A percentile compares a stretch with the other conserved stretches of the same genome.
Conservation (phyloP, 179 eudicot species). For the Silene vulgaris region DNA sequence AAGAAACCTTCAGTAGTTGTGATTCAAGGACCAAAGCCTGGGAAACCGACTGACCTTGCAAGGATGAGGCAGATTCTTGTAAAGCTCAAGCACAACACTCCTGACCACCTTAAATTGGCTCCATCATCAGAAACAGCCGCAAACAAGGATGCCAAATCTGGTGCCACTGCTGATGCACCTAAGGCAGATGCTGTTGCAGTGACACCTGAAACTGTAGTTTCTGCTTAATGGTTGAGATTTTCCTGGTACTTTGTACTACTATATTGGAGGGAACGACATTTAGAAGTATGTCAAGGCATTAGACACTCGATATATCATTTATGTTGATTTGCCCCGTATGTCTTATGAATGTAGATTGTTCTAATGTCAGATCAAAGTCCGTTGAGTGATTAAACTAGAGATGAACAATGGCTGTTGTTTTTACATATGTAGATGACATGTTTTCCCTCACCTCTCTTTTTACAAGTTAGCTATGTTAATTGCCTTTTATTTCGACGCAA, state of each 20-base stretch:
- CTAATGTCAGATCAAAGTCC: background rate
- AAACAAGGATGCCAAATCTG: slow-evolving; percentile 27
- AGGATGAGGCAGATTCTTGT: slow-evolving; percentile 68
- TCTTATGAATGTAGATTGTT: background rate
- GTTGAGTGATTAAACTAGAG: background rate
- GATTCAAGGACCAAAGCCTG: slow-evolving; percentile 83
- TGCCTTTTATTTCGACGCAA: no score
- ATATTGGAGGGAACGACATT: background rate
- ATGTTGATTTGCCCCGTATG: background rate
- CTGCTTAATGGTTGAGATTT: background rate
- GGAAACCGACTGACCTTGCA: slow-evolving; percentile 78
- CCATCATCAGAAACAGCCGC: slow-evolving; percentile 27
- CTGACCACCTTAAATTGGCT: slow-evolving; percentile 52
- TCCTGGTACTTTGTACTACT: background rate
- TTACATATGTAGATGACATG: background rate
- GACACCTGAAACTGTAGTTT: background rate
- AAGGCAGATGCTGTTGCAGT: background rate
- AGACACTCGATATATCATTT: background rate
- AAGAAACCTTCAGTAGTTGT: slow-evolving; percentile 65
- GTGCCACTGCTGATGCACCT: slow-evolving; percentile 18
- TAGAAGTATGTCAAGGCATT: background rate
- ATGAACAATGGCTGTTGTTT: background rate
- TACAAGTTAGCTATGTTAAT: no score
- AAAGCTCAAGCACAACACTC: slow-evolving; percentile 66
- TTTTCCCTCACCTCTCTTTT: no score